Base-by-base conservation (phyloP, 179 eudicot species). In the Amaranthus tricolor region DNA sequence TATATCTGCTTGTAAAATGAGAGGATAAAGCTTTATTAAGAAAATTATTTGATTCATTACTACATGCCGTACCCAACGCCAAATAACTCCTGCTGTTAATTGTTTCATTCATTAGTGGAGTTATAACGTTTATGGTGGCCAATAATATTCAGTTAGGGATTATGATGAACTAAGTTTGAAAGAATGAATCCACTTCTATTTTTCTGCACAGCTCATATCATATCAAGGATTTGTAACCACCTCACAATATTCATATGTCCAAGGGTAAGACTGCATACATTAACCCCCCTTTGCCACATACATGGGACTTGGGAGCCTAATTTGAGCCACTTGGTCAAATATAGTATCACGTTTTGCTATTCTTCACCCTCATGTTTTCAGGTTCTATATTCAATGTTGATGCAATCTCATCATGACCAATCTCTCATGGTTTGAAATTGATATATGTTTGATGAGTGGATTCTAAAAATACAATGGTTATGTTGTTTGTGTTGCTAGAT, bases 401-500 rank as follows among this genome's bases (percentile, higher is more conserved):
- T 48, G 20, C 60, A 59, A 68, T 56, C 60, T 56, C 62, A 15
- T 43, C 5, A 24, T 40, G 50, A 50, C 9, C 61, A 17, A 11
- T n/a, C 3, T 76, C 31, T 74, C 56, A 45, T 20, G 40, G 8
- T 19, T 16, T 16, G 51, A 65, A 51, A 15, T 54, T 14, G 6
- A 17, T 43, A 55, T 56, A 24, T 55, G 12, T 3, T 31, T 67
- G 5, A 50, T 17, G 19, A 9, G 70, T 53, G 50, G 45, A 54
- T 1, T 12, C 45, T 66, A 31, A 50, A 50, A 4, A 24, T 14
- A 14, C 13, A 20, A 53, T 45, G 24, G 13, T 16, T 62, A 65
- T 61, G 43, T 16, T 24, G 73, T 59, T 81, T 68, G 75, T 75
- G 45, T 77, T 81, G 50, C 52, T 86, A 90, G 97, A 78, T 85